Conservation (phyloP, 257 asterid species). For the Verbena officinalis region DNA sequence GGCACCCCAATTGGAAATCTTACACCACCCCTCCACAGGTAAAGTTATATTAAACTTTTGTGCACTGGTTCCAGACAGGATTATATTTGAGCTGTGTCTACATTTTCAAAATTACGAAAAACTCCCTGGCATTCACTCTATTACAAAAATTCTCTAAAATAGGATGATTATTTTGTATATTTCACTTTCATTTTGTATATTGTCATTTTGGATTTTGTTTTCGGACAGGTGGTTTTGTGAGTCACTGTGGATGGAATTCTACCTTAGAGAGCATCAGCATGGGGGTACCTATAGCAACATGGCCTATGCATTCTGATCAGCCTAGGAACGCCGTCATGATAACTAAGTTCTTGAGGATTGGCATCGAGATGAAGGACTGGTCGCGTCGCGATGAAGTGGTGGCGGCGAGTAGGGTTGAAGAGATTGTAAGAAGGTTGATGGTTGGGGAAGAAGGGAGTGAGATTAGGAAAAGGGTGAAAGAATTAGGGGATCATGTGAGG, state of each 20-base stretch:
- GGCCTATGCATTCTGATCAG: conserved; percentile 73
- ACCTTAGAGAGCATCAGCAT: conserved; percentile 47
- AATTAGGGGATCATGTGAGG: conserved; percentile 37
- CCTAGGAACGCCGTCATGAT: conserved; percentile 48
- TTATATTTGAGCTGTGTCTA: too few relatives aligned
- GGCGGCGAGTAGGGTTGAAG: conserved; percentile 21
- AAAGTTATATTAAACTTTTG: too few relatives aligned
- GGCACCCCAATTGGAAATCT: conserved; percentile 65
- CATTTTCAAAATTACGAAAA: too few relatives aligned
- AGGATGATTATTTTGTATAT: too few relatives aligned
- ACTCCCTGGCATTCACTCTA: too few relatives aligned
- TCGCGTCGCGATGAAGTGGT: conserved; percentile 32
- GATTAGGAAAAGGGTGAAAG: conserved; percentile 45
- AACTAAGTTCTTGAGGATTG: conserved; percentile 34
- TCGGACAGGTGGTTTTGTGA: conserved; percentile 53
- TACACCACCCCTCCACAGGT: conserved; percentile 44
- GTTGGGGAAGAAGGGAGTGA: conserved; percentile 51
- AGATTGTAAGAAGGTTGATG: conserved; percentile 49
- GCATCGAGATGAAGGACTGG: conserved; percentile 41
- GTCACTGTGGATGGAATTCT: conserved; percentile 52
- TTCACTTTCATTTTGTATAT: too few relatives aligned
- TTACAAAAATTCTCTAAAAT: too few relatives aligned
- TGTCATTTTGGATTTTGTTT: too few relatives aligned
- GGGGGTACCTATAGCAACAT: conserved; percentile 57
- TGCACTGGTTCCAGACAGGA: too few relatives aligned